Evolutionary conservation across 2,329 filamentous ascomycete species (phyloP), one percentile per base, ranked within the genome.

Genomic region (Ceratocystis destructans): DNA sequence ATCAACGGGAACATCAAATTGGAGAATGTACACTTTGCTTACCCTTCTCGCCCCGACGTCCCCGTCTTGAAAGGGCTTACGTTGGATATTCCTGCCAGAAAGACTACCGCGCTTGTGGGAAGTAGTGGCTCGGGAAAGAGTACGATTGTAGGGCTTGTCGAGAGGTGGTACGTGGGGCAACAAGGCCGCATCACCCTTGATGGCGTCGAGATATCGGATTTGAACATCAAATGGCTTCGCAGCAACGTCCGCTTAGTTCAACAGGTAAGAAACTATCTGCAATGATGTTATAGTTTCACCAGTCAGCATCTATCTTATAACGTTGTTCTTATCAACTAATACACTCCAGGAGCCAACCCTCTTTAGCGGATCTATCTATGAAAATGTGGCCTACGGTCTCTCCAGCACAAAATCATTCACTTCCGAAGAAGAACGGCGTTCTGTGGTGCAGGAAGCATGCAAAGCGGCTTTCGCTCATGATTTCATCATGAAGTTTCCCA

Each of bases 41-140:
- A 86, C 70, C 83, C 83, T 17, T 78, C 82, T 3, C 79, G 84
- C 0, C 79, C 82, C 0, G 78, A 77, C 44, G 76, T 81, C 10
- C 72, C 74, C 2, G 76, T 83, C 2, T 73, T 82, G 0, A 71
- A 77, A 44, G 72, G 74, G 0, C 71, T 82, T 12, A 72, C 75
- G 62, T 71, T 82, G 3, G 72, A 73, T 2, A 76, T 83, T 25
- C 76, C 77, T 15, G 75, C 77, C 2, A 75, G 77, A 17, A 79
- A 79, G 67, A 77, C 77, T 0, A 83, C 80, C 0, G 82, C 82
- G 1, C 76, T 84, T 4, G 82, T 86, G 5, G 83, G 83, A 0
- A 75, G 80, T 1, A 83, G 80, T 22, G 84, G 83, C 0, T 82
- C 77, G 3, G 83, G 83, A 0, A 85, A 85, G 70, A 83, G 80